Percentiles rank a stretch among this genome's conserved stretches.
Evolutionary conservation across 2,329 filamentous ascomycete species (phyloP).

Genomic region (Colletotrichum tofieldiae): DNA sequence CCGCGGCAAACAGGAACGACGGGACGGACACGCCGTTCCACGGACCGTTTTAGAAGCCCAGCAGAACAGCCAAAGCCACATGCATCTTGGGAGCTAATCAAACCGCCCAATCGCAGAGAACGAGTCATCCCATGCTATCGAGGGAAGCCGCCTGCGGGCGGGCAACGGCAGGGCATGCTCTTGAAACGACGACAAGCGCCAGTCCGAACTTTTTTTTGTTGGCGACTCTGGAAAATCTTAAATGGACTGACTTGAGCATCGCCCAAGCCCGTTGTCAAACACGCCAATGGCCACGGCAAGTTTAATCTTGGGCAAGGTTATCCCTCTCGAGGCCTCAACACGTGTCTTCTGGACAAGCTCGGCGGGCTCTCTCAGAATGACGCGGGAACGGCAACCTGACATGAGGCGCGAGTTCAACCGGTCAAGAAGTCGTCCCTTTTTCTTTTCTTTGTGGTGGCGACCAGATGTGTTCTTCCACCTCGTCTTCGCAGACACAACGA

Average conservation of each 20-base stretch:
- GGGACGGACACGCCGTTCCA: conserved; percentile 1
- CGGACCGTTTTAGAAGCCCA: conserved; percentile 5
- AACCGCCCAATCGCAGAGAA: background rate
- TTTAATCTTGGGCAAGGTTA: background rate
- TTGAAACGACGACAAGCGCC: conserved; percentile 24
- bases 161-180: background rate
- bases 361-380: background rate
- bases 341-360: background rate
- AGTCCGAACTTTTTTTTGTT: conserved; percentile 17
- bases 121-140: conserved; percentile 9
- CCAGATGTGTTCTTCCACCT: background rate
- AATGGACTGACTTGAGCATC: conserved; percentile 29
- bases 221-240: conserved; percentile 19
- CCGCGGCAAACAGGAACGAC: background rate
- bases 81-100: background rate
- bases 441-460: too few relatives aligned
- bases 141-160: background rate
- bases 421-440: background rate
- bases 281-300: conserved; percentile 5
- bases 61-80: background rate
- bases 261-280: conserved; percentile 28
- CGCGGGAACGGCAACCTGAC: background rate
- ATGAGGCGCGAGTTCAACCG: background rate
- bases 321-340: background rate
- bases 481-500: background rate